Base-by-base conservation (phyloP, 192 early-diverging fungal genomes). In the Podila verticillata region DNA sequence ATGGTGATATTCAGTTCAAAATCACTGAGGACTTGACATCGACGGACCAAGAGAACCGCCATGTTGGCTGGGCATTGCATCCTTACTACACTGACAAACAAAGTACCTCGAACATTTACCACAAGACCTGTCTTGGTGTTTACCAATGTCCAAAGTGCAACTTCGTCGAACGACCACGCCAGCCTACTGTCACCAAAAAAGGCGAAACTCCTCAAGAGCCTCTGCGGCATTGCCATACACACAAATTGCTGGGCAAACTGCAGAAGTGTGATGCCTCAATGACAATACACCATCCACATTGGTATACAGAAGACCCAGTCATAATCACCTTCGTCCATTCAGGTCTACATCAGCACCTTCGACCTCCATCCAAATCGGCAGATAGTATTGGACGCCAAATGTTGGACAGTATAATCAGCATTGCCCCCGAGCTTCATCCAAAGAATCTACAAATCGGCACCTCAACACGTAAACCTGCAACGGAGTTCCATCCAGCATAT, bases 61-160 rank as follows among this genome's bases (percentile, higher is more conserved):
- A n/a, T 57, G n/a, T n/a, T n/a, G 54, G 54, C 5, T 57, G 54
- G 54, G 54, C 54, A 5, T 13, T 57, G 54, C 15, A 57, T 26
- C 15, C 10, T 57, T 57, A 57, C n/a, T 6, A 20, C 5, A 7
- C 5, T 20, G 5, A 57, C n/a, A 57, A 57, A n/a, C 15, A n/a
- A 57, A 20, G 54, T 7, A 17, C 54, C 7, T 20, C 9, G 6
- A 7, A 13, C n/a, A 17, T 20, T 5, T 57, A 17, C 7, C 5
- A n/a, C 5, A 57, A 32, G 56, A 7, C 56, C 8, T 68, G n/a
- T n/a, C n/a, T n/a, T n/a, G n/a, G n/a, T n/a, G n/a, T n/a, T n/a
- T n/a, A n/a, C n/a, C n/a, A n/a, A 29, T 68, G 66, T 31, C 66
- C 66, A 19, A 22, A 17, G 2, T 68, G 66, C 36, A 10, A 35